A percentile compares a stretch with the other conserved stretches of the same genome.
These are phyloP conservation scores for Desmodesmus armatus DNA, from an alignment of 139 green algal species.

Conservation along the genomic window DNA sequence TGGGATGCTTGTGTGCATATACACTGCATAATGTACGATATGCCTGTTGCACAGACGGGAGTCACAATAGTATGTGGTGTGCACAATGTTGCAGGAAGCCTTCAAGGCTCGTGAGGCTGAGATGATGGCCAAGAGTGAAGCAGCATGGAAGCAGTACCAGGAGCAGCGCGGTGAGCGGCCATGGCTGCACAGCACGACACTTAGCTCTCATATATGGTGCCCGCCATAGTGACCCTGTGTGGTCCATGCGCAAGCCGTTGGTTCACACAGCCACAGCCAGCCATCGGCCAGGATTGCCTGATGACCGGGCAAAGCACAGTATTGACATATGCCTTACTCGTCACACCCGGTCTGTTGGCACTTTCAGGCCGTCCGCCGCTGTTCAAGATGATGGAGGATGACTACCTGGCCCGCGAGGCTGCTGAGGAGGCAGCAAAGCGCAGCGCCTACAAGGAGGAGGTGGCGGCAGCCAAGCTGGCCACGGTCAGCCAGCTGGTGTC, in stretches of 20 bases:
- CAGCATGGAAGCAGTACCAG: conserved; percentile 45
- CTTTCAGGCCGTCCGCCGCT: conserved; percentile 32
- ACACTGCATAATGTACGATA: background rate
- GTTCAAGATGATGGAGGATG: conserved; percentile 46
- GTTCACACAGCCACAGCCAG: too few relatives aligned
- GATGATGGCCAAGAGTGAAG: conserved; percentile 32
- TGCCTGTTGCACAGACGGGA: too few relatives aligned
- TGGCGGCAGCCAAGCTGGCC: conserved; percentile 35
- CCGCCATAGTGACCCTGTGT: too few relatives aligned
- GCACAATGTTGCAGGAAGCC: conserved; percentile 16
- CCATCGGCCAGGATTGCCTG: too few relatives aligned
- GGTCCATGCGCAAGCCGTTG: too few relatives aligned
- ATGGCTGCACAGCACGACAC: too few relatives aligned
- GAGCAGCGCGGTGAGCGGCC: conserved; percentile 24
- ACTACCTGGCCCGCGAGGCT: background rate
- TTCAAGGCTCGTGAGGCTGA: conserved; percentile 27
- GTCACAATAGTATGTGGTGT: background rate
- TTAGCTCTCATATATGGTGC: background rate
- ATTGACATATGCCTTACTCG: too few relatives aligned
- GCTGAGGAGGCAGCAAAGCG: conserved; percentile 8
- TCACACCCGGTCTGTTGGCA: too few relatives aligned
- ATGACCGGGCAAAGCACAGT: too few relatives aligned
- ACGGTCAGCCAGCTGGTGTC: conserved; percentile 26
- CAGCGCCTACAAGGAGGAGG: background rate
- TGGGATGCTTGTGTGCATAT: background rate